Conservation (phyloP, 768 basidiomycete genomes). For the Suillus hirtellus region DNA sequence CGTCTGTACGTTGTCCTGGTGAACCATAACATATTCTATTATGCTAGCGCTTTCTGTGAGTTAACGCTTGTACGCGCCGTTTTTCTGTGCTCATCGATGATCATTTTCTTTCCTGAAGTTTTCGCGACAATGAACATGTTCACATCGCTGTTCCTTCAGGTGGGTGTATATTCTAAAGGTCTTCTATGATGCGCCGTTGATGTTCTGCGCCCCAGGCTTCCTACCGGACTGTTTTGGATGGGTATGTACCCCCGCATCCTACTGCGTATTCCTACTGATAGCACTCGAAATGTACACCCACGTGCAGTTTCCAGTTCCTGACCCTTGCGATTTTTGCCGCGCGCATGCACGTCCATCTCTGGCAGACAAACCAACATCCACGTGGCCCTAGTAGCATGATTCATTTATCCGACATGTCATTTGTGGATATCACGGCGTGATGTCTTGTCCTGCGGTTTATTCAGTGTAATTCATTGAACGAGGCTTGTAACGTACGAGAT, state of each 20-base stretch:
- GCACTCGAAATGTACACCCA: neutral
- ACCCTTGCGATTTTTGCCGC: neutral
- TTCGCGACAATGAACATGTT: neutral
- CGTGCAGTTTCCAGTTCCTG: neutral
- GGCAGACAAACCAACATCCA: neutral
- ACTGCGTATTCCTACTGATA: neutral
- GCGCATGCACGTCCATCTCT: neutral
- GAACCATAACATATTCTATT: neutral
- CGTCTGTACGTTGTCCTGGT: neutral
- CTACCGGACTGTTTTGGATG: neutral
- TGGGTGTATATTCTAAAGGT: neutral
- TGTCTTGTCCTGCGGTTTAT: too few species aligned
- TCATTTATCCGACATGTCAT: too few species aligned
- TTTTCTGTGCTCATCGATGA: neutral
- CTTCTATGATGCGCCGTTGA: neutral
- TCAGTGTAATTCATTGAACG: too few species aligned
- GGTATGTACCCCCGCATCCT: neutral
- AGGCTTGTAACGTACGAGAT: too few species aligned
- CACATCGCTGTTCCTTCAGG: neutral
- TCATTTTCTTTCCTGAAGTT: neutral
- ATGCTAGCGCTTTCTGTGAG: neutral
- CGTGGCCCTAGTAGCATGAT: too few species aligned
- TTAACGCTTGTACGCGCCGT: neutral
- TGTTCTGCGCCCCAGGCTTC: neutral
- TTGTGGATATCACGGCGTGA: too few species aligned